Evolutionary conservation across 2,329 filamentous ascomycete species (phyloP), one percentile per base, ranked within the genome.

Genomic region (Alternaria atra): DNA sequence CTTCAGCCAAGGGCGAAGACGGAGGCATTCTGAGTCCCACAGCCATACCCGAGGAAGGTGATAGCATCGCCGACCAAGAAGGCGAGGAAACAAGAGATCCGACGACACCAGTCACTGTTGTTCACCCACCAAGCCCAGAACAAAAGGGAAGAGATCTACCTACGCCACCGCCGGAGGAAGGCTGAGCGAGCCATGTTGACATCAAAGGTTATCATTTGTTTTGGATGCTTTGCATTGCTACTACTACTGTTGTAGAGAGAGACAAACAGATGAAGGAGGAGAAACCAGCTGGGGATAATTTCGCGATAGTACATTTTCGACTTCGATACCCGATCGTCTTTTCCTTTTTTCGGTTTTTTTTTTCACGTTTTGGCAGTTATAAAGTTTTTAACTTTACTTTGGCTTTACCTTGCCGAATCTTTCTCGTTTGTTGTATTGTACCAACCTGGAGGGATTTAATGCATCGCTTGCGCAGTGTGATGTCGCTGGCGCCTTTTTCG

Each of bases 101-200:
- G 35, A 54, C 12, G 44, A 78, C 76, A 10, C 77, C 77, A 0
- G 72, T 75, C 8, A 79, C 76, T 1, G 70, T 79, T 20, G 74
- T 80, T 2, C 72, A 71, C 64, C 78, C 78, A 30, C 78, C 78
- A 15, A 79, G 76, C 63, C 78, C 78, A 2, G 74, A 76, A 60
- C 40, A 50, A 27, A 73, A 71, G 64, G 61, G 61, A 4, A 70
- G 66, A 52, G 71, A 73, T 20, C 57, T 77, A 47, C 72, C 71
- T 15, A 75, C 74, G 40, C 74, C 74, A 59, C 74, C 74, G 50
- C 73, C 73, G 0, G 74, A 77, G 50, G 42, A 47, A 35, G 52
- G 40, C 23, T 53, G n/a, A 29, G 50, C 7, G 25, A 39, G 15
- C 23, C 23, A 37, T 27, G 50, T 52, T 40, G 25, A 50, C 23